Conservation (phyloP, 2,329 filamentous ascomycete genomes). For the Hypocreales sp. region DNA sequence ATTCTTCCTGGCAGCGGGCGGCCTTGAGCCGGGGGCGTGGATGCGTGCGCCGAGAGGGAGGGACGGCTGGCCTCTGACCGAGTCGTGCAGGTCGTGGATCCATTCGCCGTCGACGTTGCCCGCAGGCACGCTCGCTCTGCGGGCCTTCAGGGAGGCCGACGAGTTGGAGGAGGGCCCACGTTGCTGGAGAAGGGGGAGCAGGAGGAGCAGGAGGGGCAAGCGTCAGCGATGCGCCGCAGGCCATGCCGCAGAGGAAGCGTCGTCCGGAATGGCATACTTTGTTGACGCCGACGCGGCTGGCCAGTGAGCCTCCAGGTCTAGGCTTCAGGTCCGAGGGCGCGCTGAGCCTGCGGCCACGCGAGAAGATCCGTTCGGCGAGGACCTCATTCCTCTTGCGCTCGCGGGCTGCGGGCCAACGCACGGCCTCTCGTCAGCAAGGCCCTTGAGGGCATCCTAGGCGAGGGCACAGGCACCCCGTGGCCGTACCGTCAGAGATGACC, state of each 20-base stretch:
- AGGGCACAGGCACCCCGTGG: neutral
- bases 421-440: slow-evolving; percentile 1
- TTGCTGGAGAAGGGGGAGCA: slow-evolving; percentile 6
- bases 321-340: slow-evolving; percentile 34
- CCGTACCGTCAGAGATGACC: slow-evolving; percentile 36
- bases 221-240: too few relatives aligned
- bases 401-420: slow-evolving; percentile 28
- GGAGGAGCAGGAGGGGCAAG: too few relatives aligned
- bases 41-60: slow-evolving; percentile 32
- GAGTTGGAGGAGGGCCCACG: slow-evolving; percentile 11
- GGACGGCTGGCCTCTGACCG: slow-evolving; percentile 18
- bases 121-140: slow-evolving; percentile 20
- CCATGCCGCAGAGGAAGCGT: too few relatives aligned
- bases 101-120: slow-evolving; percentile 52
- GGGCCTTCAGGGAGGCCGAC: too few relatives aligned
- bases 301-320: slow-evolving; percentile 38
- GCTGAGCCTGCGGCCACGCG: slow-evolving; percentile 41
- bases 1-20: slow-evolving; percentile 7
- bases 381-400: slow-evolving; percentile 56
- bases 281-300: slow-evolving; percentile 57
- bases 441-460: neutral
- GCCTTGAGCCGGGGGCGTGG: slow-evolving; percentile 18
- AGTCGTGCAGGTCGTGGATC: slow-evolving; percentile 53
- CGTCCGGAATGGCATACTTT: too few relatives aligned
- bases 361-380: slow-evolving; percentile 59